A percentile compares a stretch with the other conserved stretches of the same genome.
These are phyloP conservation scores for Picochlorum sp. DNA, from an alignment of 139 green algal genomes.

Conservation along the genomic window DNA sequence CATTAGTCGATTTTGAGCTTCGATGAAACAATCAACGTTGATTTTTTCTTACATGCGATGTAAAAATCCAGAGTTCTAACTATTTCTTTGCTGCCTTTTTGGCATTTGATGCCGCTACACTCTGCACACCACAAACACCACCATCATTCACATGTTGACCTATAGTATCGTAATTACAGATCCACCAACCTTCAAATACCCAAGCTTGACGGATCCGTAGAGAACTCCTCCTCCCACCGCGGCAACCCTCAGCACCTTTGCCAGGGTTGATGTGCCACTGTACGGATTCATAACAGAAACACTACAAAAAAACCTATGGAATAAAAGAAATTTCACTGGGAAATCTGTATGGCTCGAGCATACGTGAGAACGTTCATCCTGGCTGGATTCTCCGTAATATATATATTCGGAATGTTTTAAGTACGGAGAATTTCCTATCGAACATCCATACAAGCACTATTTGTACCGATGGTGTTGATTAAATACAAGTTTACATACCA, in stretches of 20 bases:
- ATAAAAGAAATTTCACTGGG: neutral
- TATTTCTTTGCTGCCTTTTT: constrained; percentile 10
- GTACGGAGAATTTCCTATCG: too few relatives aligned
- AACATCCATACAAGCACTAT: too few relatives aligned
- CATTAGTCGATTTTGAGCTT: neutral
- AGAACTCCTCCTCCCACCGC: constrained; percentile 33
- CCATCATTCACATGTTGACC: too few relatives aligned
- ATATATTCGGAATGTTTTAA: too few relatives aligned
- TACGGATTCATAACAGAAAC: constrained; percentile 36
- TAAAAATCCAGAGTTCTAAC: too few relatives aligned
- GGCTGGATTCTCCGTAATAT: too few relatives aligned
- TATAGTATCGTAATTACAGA: too few relatives aligned
- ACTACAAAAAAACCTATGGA: neutral
- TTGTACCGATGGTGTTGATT: too few relatives aligned
- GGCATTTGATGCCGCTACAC: constrained; percentile 14
- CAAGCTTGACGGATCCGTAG: constrained; percentile 40
- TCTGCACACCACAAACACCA: neutral
- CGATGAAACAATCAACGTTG: neutral
- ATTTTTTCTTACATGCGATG: neutral
- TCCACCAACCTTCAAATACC: constrained; percentile 22
- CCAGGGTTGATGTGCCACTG: constrained; percentile 31
- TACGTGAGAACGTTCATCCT: too few relatives aligned
- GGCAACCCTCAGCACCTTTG: constrained; percentile 37
- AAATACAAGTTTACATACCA: too few relatives aligned
- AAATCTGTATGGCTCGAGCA: too few relatives aligned